These are phyloP conservation scores for Candida sanyaensis DNA, from an alignment of 1,139 yeast genomes.

Conservation along the genomic window DNA sequence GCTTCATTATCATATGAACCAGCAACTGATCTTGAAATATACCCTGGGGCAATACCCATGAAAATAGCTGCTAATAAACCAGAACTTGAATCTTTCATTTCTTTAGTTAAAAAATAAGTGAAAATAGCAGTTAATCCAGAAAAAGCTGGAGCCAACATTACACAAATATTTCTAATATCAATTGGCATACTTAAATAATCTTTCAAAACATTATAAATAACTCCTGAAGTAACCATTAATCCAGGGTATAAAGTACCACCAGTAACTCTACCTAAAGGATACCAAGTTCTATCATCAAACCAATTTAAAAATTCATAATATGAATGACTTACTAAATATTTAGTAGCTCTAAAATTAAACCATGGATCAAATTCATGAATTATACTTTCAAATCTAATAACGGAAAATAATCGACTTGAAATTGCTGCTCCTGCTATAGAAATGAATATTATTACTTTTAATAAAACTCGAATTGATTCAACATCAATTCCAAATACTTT, in stretches of 20 bases:
- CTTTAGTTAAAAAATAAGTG: slow-evolving; percentile 86
- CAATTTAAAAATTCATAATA: slow-evolving; percentile 92
- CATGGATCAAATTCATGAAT: slow-evolving; percentile 99
- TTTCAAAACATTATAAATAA: slow-evolving; percentile 76
- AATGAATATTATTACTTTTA: slow-evolving; percentile 65
- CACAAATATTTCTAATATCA: slow-evolving; percentile 95
- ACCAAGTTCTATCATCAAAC: slow-evolving; percentile 99
- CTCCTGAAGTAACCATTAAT: slow-evolving; percentile 93
- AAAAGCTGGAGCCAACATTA: slow-evolving; percentile 93
- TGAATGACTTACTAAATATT: slow-evolving; percentile 79
- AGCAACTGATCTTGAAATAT: slow-evolving; percentile 96
- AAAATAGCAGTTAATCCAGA: slow-evolving; percentile 91
- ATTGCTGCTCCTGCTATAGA: slow-evolving; percentile 88
- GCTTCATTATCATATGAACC: slow-evolving; percentile 99
- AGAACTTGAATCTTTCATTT: slow-evolving; percentile 87
- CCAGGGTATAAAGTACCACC: slow-evolving; percentile 99
- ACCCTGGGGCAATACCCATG: slow-evolving; percentile 98
- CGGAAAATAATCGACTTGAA: slow-evolving; percentile 80
- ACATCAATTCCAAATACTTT: slow-evolving; percentile 38
- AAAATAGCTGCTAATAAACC: slow-evolving; percentile 92
- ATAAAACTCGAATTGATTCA: slow-evolving; percentile 48
- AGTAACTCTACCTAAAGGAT: slow-evolving; percentile 97
- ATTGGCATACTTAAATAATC: slow-evolving; percentile 73
- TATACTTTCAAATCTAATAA: slow-evolving; percentile 87
- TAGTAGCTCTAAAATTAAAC: slow-evolving; percentile 96